Evolutionary conservation across 1,139 yeast species (phyloP).

Genomic region (Arxiozyma bovina): DNA sequence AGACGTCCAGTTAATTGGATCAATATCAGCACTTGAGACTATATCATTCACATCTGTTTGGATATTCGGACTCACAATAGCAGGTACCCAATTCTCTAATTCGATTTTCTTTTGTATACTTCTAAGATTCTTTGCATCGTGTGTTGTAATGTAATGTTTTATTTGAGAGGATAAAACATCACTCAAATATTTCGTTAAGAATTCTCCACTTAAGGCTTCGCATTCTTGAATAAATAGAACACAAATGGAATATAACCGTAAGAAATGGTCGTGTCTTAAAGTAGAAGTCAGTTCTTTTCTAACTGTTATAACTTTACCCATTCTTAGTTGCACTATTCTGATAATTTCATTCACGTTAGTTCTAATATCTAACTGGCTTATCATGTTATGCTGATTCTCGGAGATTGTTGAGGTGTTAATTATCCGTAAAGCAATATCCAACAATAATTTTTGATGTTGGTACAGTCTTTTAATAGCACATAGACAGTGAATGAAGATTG

Average conservation of each 20-base stretch:
- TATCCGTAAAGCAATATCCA: constrained; percentile 62
- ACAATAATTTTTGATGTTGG: constrained; percentile 66
- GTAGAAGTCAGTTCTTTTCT: constrained; percentile 64
- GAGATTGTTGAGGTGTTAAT: constrained; percentile 28
- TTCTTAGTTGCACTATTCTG: constrained; percentile 63
- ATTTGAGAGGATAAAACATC: constrained; percentile 64
- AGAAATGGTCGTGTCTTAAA: constrained; percentile 46
- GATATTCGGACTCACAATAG: constrained; percentile 39
- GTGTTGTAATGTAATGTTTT: constrained; percentile 48
- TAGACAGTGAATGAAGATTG: constrained; percentile 54
- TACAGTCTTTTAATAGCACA: constrained; percentile 68
- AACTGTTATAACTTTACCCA: constrained; percentile 71
- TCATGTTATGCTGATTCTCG: constrained; percentile 33
- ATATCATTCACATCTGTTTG: constrained; percentile 53
- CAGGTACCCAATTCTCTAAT: constrained; percentile 74
- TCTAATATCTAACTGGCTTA: constrained; percentile 58
- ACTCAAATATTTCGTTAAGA: constrained; percentile 51
- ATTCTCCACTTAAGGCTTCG: constrained; percentile 73
- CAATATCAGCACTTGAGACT: constrained; percentile 41
- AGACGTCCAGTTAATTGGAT: constrained; percentile 45
- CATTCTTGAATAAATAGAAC: constrained; percentile 72
- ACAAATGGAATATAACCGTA: constrained; percentile 57
- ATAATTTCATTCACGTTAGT: constrained; percentile 49
- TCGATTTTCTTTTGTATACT: constrained; percentile 46
- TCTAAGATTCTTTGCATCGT: constrained; percentile 44